Evolutionary conservation across 768 basidiomycete genomes (phyloP).

Genomic region (Mycena haematopus): DNA sequence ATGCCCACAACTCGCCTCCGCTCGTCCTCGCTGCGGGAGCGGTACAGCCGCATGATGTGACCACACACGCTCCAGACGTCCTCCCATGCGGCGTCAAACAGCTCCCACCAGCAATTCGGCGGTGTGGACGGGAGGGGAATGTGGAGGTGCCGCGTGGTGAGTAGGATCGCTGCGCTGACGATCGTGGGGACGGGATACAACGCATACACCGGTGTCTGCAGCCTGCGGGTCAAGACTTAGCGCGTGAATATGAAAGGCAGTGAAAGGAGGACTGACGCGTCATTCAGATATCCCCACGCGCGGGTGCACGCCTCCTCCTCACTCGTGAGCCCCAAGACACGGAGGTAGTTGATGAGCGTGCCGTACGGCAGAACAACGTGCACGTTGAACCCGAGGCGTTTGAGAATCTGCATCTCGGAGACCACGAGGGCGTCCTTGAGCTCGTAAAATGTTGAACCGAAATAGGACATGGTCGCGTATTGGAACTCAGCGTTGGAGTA

Average conservation of each 20-base stretch:
- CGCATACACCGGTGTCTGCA: slow-evolving; percentile 90
- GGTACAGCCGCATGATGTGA: slow-evolving; percentile 83
- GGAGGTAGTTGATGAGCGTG: slow-evolving; percentile 92
- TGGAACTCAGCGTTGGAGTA: slow-evolving; percentile 51
- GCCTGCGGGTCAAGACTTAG: not conserved
- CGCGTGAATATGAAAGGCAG: not conserved
- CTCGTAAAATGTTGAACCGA: slow-evolving; percentile 89
- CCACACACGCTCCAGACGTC: slow-evolving; percentile 88
- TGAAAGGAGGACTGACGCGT: slow-evolving; percentile 69
- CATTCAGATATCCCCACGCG: slow-evolving; percentile 96
- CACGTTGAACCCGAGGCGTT: slow-evolving; percentile 94
- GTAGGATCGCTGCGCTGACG: slow-evolving; percentile 87
- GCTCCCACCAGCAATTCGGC: slow-evolving; percentile 79
- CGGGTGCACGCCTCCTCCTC: slow-evolving; percentile 71
- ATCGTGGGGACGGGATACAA: slow-evolving; percentile 89
- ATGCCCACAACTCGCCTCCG: slow-evolving; percentile 55
- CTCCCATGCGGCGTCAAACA: slow-evolving; percentile 92
- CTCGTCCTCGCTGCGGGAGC: slow-evolving; percentile 56
- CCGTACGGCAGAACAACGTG: slow-evolving; percentile 93
- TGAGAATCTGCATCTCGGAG: slow-evolving; percentile 97
- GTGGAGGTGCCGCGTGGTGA: slow-evolving; percentile 73
- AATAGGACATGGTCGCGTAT: slow-evolving; percentile 89
- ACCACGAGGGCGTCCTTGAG: slow-evolving; percentile 93
- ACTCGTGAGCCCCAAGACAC: slow-evolving; percentile 84
- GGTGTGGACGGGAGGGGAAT: slow-evolving; percentile 73